phyloP scores from a whole-genome alignment of 345 rosid genomes.

The Ricinus communis region DNA sequence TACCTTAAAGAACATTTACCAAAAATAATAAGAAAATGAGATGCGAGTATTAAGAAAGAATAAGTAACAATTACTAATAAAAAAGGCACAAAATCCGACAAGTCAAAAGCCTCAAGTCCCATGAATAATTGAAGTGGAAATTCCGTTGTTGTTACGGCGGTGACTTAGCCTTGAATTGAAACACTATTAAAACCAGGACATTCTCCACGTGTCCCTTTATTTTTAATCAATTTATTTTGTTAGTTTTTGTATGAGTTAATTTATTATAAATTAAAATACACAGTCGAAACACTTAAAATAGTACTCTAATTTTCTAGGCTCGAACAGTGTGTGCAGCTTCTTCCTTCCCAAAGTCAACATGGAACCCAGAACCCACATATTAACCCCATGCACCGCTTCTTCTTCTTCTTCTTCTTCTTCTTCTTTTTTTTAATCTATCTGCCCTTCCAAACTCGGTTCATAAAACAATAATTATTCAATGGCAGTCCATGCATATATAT shows the following conservation, averaged over 20 bases:
- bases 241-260: not conserved
- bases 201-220: conserved; percentile 25
- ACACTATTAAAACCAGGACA: not conserved
- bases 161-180: not conserved
- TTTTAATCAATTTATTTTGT: not conserved
- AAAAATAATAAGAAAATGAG: too few relatives aligned
- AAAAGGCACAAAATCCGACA: conserved; percentile 20
- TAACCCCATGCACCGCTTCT: too few relatives aligned
- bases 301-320: not conserved
- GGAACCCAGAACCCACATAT: not conserved
- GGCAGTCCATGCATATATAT: too few relatives aligned
- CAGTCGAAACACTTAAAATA: not conserved
- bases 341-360: conserved; percentile 9
- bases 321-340: not conserved
- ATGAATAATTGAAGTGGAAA: not conserved
- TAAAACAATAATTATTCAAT: too few relatives aligned
- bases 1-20: too few relatives aligned
- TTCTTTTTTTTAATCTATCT: too few relatives aligned
- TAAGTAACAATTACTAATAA: too few relatives aligned
- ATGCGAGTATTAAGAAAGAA: too few relatives aligned
- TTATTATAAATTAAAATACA: not conserved
- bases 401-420: too few relatives aligned
- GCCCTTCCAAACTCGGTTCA: too few relatives aligned
- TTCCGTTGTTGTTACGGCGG: conserved; percentile 29
- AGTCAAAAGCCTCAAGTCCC: conserved; percentile 33